Evolutionary conservation across 805 yeast species (phyloP).

Genomic region (Candida oleophila): DNA sequence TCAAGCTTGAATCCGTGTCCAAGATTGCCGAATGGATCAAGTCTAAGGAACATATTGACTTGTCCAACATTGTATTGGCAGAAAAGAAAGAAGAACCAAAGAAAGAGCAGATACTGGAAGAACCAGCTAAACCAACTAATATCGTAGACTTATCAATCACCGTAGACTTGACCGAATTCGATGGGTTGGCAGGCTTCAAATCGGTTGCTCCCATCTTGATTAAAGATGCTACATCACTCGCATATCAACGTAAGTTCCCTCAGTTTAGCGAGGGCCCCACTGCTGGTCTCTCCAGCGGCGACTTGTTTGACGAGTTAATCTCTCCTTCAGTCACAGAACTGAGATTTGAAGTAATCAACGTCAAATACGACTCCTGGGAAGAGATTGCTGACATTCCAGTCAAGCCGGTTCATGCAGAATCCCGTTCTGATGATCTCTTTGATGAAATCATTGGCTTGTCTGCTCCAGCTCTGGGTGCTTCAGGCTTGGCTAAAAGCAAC

Average conservation of each 20-base stretch:
- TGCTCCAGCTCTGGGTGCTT: neutral
- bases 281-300: slow-evolving; percentile 12
- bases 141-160: slow-evolving; percentile 22
- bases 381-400: slow-evolving; percentile 2
- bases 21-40: slow-evolving; percentile 57
- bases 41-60: slow-evolving; percentile 62
- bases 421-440: slow-evolving; percentile 33
- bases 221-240: slow-evolving; percentile 8
- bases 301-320: slow-evolving; percentile 39
- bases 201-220: slow-evolving; percentile 7
- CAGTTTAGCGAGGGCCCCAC: slow-evolving; percentile 29
- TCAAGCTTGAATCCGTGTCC: slow-evolving; percentile 53
- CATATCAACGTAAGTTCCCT: slow-evolving; percentile 37
- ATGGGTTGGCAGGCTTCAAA: slow-evolving; percentile 27
- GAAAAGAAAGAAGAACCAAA: slow-evolving; percentile 16
- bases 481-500: slow-evolving; percentile 7
- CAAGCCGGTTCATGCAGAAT: slow-evolving; percentile 1
- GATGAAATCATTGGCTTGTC: slow-evolving; percentile 16
- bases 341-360: slow-evolving; percentile 34
- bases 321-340: slow-evolving; percentile 32
- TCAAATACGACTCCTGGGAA: slow-evolving; percentile 23
- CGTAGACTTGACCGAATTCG: slow-evolving; percentile 19
- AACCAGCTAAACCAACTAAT: slow-evolving; percentile 25
- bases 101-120: slow-evolving; percentile 13
- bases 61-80: slow-evolving; percentile 60